Percentiles rank a stretch among this genome's conserved stretches.
phyloP scores from a whole-genome alignment of 495 filamentous ascomycete species.

The Trypethelium eluteriae region DNA sequence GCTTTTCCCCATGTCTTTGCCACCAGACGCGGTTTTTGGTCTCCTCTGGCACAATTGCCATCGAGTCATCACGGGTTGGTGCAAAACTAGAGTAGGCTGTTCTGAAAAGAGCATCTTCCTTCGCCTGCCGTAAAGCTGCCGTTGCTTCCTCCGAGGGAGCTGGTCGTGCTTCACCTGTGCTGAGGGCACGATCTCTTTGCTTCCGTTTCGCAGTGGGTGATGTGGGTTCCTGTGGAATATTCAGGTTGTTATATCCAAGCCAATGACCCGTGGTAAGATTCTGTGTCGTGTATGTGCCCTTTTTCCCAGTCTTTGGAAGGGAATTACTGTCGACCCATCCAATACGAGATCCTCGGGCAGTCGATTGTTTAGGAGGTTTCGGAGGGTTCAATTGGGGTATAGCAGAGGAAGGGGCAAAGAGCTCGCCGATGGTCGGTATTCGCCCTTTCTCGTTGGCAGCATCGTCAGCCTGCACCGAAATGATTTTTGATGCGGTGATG shows the following conservation, averaged over 20 bases:
- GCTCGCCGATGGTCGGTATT: conserved; percentile 62
- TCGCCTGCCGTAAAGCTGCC: conserved; percentile 46
- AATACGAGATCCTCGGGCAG: conserved; percentile 52
- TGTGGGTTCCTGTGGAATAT: conserved; percentile 46
- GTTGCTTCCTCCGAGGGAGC: conserved; percentile 27
- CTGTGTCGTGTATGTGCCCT: conserved; percentile 49
- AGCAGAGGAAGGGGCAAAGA: conserved; percentile 65
- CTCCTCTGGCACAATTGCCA: conserved; percentile 62
- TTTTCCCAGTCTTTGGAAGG: conserved; percentile 29
- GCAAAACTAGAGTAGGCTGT: conserved; percentile 85
- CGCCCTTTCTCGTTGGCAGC: conserved; percentile 39
- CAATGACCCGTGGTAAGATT: conserved; percentile 55
- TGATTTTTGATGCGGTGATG: conserved; percentile 60
- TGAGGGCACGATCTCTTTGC: conserved; percentile 63
- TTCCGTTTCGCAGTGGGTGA: conserved; percentile 56
- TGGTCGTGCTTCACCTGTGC: conserved; percentile 50
- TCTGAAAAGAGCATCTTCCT: conserved; percentile 67
- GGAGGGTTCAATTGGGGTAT: conserved; percentile 65
- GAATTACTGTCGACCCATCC: conserved; percentile 44
- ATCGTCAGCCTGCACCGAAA: conserved; percentile 46
- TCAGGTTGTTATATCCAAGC: conserved; percentile 53
- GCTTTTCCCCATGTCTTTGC: conserved; percentile 61
- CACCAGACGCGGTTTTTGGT: conserved; percentile 78
- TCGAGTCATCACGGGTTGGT: conserved; percentile 71
- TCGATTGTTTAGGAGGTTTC: conserved; percentile 54